phyloP scores from a whole-genome alignment of 495 filamentous ascomycete genomes.

The Neurospora sp. region DNA sequence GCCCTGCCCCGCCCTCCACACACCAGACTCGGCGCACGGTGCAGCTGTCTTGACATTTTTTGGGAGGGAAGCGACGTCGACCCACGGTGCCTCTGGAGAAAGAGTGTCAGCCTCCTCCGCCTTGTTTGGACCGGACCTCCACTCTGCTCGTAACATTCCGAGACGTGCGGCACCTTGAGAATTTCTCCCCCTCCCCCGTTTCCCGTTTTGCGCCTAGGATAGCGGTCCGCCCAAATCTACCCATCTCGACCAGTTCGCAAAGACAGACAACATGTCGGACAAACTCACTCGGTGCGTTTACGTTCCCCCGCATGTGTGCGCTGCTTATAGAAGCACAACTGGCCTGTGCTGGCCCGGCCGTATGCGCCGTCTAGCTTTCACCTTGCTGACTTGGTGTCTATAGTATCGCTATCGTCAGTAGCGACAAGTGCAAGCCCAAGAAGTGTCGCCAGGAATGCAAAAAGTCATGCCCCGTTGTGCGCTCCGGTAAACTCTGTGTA shows the following conservation, averaged over 20 bases:
- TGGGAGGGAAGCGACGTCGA: neutral
- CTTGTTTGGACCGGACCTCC: neutral
- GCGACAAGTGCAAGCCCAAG: conserved; percentile 99
- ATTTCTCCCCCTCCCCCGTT: neutral
- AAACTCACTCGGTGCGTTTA: conserved; percentile 66
- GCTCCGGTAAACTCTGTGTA: conserved; percentile 85
- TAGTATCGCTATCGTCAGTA: conserved; percentile 96
- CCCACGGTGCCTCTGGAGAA: conserved; percentile 10
- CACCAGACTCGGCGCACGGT: neutral
- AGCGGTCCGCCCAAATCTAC: neutral
- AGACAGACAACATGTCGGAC: conserved; percentile 57
- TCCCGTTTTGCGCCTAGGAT: neutral
- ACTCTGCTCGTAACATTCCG: neutral
- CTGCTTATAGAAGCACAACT: neutral
- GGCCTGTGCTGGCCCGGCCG: neutral
- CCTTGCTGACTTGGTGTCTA: neutral
- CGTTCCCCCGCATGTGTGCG: neutral
- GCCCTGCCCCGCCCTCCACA: conserved; percentile 9
- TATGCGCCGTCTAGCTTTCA: neutral
- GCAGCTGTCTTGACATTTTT: conserved; percentile 4
- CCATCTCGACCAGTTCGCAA: conserved; percentile 2
- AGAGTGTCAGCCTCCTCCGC: neutral
- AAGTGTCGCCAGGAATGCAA: conserved; percentile 87
- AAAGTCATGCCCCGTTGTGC: conserved; percentile 93
- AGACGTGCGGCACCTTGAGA: neutral